Base-by-base conservation (phyloP, 2,329 filamentous ascomycete genomes). In the Pseudocercospora crystallina region DNA sequence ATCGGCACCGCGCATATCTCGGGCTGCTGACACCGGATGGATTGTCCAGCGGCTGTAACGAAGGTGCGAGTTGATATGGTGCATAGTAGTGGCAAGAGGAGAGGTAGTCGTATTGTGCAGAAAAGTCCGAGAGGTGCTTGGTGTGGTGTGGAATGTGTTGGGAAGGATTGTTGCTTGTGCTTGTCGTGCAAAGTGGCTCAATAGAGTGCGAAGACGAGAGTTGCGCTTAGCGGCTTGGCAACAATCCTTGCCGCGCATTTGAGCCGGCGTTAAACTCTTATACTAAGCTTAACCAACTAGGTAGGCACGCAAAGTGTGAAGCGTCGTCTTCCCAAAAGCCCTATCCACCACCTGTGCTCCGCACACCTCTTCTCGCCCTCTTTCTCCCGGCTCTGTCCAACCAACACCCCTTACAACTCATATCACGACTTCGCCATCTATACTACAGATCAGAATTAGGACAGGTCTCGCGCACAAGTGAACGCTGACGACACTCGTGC, bases 1-100 rank as follows among this genome's bases (percentile, higher is more conserved):
- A 53, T 57, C 50, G 54, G 26, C 44, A 32, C 20, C 42, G 29
- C 34, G 35, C 35, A 32, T 39, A 14, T 14, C 17, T 49, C 33
- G 39, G 12, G 13, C 8, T 43, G 44, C 40, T 49, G 44, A 45
- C 44, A n/a, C 13, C 13, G 40, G 20, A 31, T 7, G n/a, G 9
- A 26, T 10, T 12, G 38, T 10, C 17, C 12, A 15, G 17, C 38
- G 10, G 12, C 5, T 29, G 2, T 10, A 9, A 20, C n/a, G 13
- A 31, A 9, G 9, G 2, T 13, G 13, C 14, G 41, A 29, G 31
- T n/a, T 47, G 13, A n/a, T 34, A 38, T 15, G 9, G 34, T 12
- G n/a, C 11, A 26, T 15, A 32, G 10, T 45, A 13, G 26, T 13
- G 15, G 32, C 36, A 20, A 15, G 13, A 13, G 33, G 20, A 17